Evolutionary conservation across 1,284 basidiomycete genomes (phyloP), one percentile per base, ranked within the genome.

Genomic region (Blastosporella zonata): DNA sequence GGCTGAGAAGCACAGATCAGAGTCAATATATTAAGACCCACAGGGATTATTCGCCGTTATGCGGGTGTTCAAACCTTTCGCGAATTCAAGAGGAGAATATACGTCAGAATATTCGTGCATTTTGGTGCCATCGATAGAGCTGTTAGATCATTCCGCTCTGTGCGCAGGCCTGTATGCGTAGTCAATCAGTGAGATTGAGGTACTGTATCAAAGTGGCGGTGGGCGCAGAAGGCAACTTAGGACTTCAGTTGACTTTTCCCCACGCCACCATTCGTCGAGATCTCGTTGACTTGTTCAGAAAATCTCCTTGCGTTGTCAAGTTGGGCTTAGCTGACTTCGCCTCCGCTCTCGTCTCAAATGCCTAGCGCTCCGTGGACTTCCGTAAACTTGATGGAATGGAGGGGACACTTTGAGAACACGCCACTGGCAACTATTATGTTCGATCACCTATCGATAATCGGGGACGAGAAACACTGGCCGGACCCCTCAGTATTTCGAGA

Each of bases 241-340:
- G n/a, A n/a, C n/a, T n/a, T n/a, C n/a, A n/a, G n/a, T n/a, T n/a
- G n/a, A n/a, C n/a, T n/a, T n/a, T 39, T 39, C n/a, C 44, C 44
- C 44, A 46, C 44, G 44, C 44, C 44, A 46, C 43, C 25, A 37
- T 7, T 15, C n/a, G n/a, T n/a, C n/a, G 10, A 7, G 12, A 25
- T 7, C 27, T 38, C 18, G 35, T 3, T 33, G 31, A 33, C 13
- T n/a, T 15, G 31, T 13, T 33, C n/a, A n/a, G n/a, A n/a, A n/a
- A n/a, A n/a, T n/a, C n/a, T 13, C 13, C 29, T 13, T 31, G 3
- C 29, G 13, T 31, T 9, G 29, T 31, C 29, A 31, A 31, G 6
- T 31, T 7, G 6, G 23, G n/a, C 17, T 38, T 20, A 2, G 46
- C 46, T 48, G 40, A 48, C 46, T 28, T 37, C 23, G 43, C 23